These are phyloP conservation scores for Diversispora eburnea DNA, from an alignment of 192 early-diverging fungal species.

Conservation along the genomic window DNA sequence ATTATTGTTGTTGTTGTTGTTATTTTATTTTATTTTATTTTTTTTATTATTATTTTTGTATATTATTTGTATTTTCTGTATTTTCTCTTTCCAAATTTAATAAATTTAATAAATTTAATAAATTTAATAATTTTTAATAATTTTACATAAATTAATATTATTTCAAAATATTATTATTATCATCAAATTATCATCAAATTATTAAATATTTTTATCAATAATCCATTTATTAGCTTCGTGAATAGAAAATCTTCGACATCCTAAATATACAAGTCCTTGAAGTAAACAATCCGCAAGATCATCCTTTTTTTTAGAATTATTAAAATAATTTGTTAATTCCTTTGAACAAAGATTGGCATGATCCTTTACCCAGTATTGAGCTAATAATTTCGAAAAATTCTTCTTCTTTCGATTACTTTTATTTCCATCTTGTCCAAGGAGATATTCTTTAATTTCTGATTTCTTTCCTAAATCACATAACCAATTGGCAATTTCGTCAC, in stretches of 20 bases:
- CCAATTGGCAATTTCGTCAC: neutral
- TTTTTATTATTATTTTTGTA: too few relatives aligned
- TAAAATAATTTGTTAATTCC: neutral
- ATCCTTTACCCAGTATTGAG: slow-evolving; percentile 3
- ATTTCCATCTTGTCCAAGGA: too few relatives aligned
- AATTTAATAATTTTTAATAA: too few relatives aligned
- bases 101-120: too few relatives aligned
- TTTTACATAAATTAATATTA: too few relatives aligned
- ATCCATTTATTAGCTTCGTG: neutral
- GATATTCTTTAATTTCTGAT: neutral
- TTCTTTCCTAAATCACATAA: neutral
- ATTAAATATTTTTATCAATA: neutral
- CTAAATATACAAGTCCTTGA: slow-evolving; percentile 9
- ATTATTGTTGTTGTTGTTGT: too few relatives aligned
- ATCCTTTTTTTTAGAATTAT: slow-evolving; percentile 8
- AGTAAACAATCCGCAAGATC: slow-evolving; percentile 8
- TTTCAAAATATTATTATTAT: too few relatives aligned
- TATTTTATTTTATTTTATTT: too few relatives aligned
- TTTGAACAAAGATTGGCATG: neutral
- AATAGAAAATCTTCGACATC: neutral
- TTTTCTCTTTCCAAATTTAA: too few relatives aligned
- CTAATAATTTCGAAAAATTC: neutral
- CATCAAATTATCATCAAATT: neutral
- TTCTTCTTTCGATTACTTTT: neutral
- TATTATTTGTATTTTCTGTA: too few relatives aligned